Conservation (phyloP, 148 eudicot genomes). For the Simmondsia chinensis region DNA sequence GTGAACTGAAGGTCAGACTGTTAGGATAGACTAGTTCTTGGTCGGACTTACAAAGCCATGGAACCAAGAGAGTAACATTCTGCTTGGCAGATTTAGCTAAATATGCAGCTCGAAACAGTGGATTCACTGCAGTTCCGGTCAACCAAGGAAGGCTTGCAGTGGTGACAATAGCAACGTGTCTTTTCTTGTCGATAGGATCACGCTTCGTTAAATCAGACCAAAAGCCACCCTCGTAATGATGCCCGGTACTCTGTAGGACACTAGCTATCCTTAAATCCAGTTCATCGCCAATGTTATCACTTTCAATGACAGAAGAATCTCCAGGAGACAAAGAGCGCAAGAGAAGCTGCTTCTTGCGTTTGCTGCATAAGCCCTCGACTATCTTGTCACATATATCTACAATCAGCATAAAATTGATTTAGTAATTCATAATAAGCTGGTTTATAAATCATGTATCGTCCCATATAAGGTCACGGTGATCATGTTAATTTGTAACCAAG, state of each 20-base stretch:
- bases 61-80: constrained; percentile 88
- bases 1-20: constrained; percentile 71
- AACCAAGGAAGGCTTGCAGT: constrained; percentile 99
- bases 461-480: too few species aligned
- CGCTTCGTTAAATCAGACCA: constrained; percentile 51
- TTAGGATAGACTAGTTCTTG: constrained; percentile 94
- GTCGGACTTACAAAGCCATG: constrained; percentile 91
- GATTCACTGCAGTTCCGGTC: constrained; percentile 99
- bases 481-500: too few species aligned
- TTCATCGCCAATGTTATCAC: constrained; percentile 58
- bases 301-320: constrained; percentile 55
- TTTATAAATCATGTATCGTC: too few species aligned
- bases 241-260: constrained; percentile 97
- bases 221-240: constrained; percentile 82
- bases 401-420: constrained; percentile 7
- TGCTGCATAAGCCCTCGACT: constrained; percentile 78
- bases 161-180: constrained; percentile 95
- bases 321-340: constrained; percentile 52
- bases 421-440: too few species aligned
- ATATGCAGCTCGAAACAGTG: constrained; percentile 95
- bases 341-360: constrained; percentile 57
- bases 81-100: constrained; percentile 77
- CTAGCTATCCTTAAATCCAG: constrained; percentile 88
- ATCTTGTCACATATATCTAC: constrained; percentile 88
- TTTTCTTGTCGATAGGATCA: constrained; percentile 36